Evolutionary conservation across 768 basidiomycete genomes (phyloP), one percentile per base, ranked within the genome.

Genomic region (Coprinopsis sp.): DNA sequence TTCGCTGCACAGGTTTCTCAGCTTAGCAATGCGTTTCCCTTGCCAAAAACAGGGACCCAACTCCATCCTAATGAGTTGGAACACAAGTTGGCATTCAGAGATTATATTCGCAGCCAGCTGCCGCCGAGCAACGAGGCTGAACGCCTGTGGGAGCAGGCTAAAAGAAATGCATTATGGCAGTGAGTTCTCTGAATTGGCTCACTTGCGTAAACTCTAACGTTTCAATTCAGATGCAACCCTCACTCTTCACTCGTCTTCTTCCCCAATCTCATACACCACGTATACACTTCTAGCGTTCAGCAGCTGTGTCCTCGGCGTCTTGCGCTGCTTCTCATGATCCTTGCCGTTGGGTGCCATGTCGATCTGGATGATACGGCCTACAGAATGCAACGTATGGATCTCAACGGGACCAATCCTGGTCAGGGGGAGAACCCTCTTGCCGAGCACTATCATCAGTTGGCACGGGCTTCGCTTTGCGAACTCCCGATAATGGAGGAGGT

Each of bases 101-200:
- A 77, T 33, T 76, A 76, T 51, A 78, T 84, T 42, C 72, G 78
- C 37, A 66, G 59, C 37, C 72, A 76, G 58, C 72, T 86, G 8
- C 83, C 83, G 16, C 54, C 73, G 2, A 72, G 75, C 30, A 60
- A 68, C 41, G 79, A 81, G 47, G 81, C 82, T 0, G 76, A 79
- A 43, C 71, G 79, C 46, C 71, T 84, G 19, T 84, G 82, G 71
- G 69, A 73, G 28, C 80, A 83, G 58, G 78, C 78, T 24, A 72
- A 73, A 41, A 68, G 71, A 51, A 82, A 84, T 53, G 82, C 81
- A 21, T 68, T 82, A 46, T 84, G 82, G 83, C 81, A 83, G 76
- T 49, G 27, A 43, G 47, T 37, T 23, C 5, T 30, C 27, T 37
- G 21, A 80, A 58, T 50, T 73, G 62, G 25, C 25, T 28, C 48